Percentiles rank a stretch among this genome's conserved stretches.
These are phyloP conservation scores for Fusarium sp. DNA, from an alignment of 2,329 filamentous ascomycete genomes.

Conservation along the genomic window DNA sequence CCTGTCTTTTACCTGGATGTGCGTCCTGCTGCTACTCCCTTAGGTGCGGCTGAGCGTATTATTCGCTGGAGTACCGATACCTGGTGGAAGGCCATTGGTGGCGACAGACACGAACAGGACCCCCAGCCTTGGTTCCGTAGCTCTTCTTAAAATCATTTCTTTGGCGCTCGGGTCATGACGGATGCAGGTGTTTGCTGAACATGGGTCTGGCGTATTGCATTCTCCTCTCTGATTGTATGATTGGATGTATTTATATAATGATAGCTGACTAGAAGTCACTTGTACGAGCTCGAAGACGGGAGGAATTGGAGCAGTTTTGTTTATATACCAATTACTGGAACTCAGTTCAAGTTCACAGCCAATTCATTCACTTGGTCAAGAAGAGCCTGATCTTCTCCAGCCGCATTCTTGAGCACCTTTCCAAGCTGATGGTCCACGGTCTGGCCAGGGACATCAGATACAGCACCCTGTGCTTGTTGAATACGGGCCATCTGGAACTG, in stretches of 20 bases:
- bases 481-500: constrained; percentile 70
- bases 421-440: constrained; percentile 68
- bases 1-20: constrained; percentile 98
- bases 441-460: constrained; percentile 62
- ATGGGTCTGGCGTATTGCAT: constrained; percentile 29
- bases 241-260: constrained; percentile 49
- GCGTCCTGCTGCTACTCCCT: constrained; percentile 86
- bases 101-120: constrained; percentile 67
- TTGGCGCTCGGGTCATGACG: constrained; percentile 21
- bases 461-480: constrained; percentile 68
- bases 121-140: constrained; percentile 52
- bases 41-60: constrained; percentile 81
- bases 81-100: constrained; percentile 91
- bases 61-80: constrained; percentile 93
- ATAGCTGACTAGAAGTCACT: constrained; percentile 44
- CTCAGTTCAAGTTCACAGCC: constrained; percentile 45
- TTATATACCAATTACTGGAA: constrained; percentile 22
- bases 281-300: constrained; percentile 32
- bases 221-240: constrained; percentile 45
- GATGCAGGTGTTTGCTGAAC: constrained; percentile 26
- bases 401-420: constrained; percentile 69
- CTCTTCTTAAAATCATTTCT: constrained; percentile 32
- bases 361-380: constrained; percentile 65
- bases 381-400: constrained; percentile 61
- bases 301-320: constrained; percentile 26